Conservation (phyloP, 805 yeast genomes). For the Spathaspora gorwiae region DNA sequence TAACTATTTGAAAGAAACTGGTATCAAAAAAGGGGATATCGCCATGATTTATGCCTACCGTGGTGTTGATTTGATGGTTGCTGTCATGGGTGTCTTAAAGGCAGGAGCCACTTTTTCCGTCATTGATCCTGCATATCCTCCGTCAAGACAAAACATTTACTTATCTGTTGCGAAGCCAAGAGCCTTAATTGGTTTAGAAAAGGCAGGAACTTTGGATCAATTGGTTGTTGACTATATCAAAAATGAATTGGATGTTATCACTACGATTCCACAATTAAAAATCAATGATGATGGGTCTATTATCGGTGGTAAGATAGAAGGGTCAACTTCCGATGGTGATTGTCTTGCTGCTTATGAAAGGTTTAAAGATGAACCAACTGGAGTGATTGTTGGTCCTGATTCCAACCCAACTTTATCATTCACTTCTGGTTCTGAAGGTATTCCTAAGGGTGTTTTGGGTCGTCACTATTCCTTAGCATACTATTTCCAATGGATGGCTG, state of each 20-base stretch:
- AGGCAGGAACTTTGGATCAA: constrained; percentile 80
- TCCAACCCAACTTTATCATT: constrained; percentile 94
- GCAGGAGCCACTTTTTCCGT: constrained; percentile 99
- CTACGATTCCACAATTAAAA: constrained; percentile 74
- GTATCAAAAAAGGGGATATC: constrained; percentile 86
- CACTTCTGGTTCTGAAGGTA: constrained; percentile 97
- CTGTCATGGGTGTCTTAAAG: constrained; percentile 95
- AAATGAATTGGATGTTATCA: constrained; percentile 65
- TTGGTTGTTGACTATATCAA: constrained; percentile 75
- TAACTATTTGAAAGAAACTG: constrained; percentile 74
- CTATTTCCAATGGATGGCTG: constrained; percentile 98
- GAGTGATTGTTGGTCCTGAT: constrained; percentile 95
- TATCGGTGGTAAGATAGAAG: constrained; percentile 48
- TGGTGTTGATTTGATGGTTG: constrained; percentile 94
- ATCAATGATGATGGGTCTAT: constrained; percentile 71
- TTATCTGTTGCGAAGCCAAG: constrained; percentile 89
- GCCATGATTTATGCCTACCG: constrained; percentile 97
- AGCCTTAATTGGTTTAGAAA: constrained; percentile 83
- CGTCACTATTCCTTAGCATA: constrained; percentile 96
- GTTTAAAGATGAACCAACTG: constrained; percentile 59
- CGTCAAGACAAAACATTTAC: constrained; percentile 93
- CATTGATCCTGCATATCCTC: constrained; percentile 98
- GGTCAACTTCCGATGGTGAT: constrained; percentile 30
- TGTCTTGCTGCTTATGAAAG: constrained; percentile 44
- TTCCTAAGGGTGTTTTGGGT: constrained; percentile 98